Conservation (phyloP, 2,329 filamentous ascomycete species). For the Verticillium klebahnii region DNA sequence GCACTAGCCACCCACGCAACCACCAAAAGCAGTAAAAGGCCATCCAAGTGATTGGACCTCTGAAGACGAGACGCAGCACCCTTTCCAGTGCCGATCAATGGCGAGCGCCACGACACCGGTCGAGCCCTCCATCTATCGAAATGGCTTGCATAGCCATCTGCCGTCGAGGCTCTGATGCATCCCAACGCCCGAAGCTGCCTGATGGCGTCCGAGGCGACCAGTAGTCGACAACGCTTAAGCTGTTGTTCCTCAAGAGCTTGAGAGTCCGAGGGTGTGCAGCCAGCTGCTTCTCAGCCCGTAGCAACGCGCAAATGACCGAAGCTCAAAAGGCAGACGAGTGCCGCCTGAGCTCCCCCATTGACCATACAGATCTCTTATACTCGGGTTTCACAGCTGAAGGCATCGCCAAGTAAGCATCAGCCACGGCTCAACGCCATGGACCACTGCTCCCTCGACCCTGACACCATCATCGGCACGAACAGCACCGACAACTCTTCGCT, state of each 20-base stretch:
- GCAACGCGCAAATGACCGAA: background rate
- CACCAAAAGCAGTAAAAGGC: background rate
- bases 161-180: background rate
- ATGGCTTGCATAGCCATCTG: background rate
- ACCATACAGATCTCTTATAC: background rate
- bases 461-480: background rate
- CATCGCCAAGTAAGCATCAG: background rate
- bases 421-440: background rate
- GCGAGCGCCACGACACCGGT: background rate
- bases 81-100: background rate
- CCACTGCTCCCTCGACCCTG: background rate
- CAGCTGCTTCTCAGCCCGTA: background rate
- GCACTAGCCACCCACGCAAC: background rate
- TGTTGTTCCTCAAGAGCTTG: background rate
- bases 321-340: background rate
- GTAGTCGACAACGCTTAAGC: background rate
- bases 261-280: background rate
- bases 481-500: background rate
- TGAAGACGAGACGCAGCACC: background rate
- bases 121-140: background rate
- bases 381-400: background rate
- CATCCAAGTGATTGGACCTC: background rate
- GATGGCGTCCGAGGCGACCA: background rate
- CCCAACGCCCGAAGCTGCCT: background rate
- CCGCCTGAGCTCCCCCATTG: background rate